Percentiles rank a stretch among this genome's conserved stretches.
Conservation (phyloP, 306 rosid genomes). For the Castanea crenata region DNA sequence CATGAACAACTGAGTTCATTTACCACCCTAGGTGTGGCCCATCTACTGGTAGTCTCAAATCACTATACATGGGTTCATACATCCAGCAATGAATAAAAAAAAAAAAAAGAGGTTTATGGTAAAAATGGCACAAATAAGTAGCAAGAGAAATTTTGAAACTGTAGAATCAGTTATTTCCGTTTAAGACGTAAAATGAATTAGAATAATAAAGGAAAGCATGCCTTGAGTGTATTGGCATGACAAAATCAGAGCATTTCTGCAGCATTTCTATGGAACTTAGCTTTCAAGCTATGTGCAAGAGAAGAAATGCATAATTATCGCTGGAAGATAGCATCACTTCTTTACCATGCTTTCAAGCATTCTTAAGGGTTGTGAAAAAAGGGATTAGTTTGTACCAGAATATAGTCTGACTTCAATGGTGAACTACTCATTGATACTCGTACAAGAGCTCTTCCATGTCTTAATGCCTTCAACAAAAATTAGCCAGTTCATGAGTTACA, state of each 20-base stretch:
- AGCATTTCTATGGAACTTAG: background rate
- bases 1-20: background rate
- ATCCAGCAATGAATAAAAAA: background rate
- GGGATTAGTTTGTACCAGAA: constrained; percentile 55
- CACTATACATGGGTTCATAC: background rate
- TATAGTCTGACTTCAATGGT: constrained; percentile 71
- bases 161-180: background rate
- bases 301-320: background rate
- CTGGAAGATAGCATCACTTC: background rate
- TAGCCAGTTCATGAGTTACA: constrained; percentile 21
- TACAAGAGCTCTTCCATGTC: constrained; percentile 81
- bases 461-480: constrained; percentile 64
- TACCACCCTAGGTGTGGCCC: background rate
- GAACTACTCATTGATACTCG: constrained; percentile 57
- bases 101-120: background rate
- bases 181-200: background rate
- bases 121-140: background rate
- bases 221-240: constrained; percentile 4
- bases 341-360: background rate
- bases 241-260: background rate
- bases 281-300: background rate
- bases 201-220: constrained; percentile 17
- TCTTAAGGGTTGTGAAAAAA: background rate
- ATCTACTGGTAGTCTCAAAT: background rate
- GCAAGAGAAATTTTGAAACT: background rate